A percentile compares a stretch with the other conserved stretches of the same genome.
Evolutionary conservation across 495 filamentous ascomycete genomes (phyloP).

Genomic region (Daldinia concentrica): DNA sequence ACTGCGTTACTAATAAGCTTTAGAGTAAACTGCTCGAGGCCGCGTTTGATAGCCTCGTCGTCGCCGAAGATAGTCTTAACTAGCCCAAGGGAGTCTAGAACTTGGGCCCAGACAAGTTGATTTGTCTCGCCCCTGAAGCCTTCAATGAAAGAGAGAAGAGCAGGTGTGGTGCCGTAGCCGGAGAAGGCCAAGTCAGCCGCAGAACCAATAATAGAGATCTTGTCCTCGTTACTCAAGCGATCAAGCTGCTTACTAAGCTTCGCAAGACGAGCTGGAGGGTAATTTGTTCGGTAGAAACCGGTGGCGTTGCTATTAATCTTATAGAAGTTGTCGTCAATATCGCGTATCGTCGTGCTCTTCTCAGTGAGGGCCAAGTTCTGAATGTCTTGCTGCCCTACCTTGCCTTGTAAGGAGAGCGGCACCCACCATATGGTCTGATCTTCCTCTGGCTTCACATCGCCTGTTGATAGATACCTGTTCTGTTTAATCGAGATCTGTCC

Average conservation of each 20-base stretch:
- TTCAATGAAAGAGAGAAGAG: slow-evolving; percentile 80
- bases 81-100: slow-evolving; percentile 70
- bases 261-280: slow-evolving; percentile 78
- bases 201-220: slow-evolving; percentile 89
- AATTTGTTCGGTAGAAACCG: slow-evolving; percentile 94
- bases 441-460: slow-evolving; percentile 84
- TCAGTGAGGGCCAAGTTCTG: slow-evolving; percentile 70
- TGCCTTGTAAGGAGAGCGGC: slow-evolving; percentile 78
- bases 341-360: slow-evolving; percentile 76
- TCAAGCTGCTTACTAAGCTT: slow-evolving; percentile 79
- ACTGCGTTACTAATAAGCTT: slow-evolving; percentile 75
- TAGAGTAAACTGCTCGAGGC: slow-evolving; percentile 77
- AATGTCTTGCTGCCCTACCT: slow-evolving; percentile 60
- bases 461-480: slow-evolving; percentile 86
- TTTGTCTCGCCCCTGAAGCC: slow-evolving; percentile 82
- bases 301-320: slow-evolving; percentile 89
- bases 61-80: slow-evolving; percentile 63
- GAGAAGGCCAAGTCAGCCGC: slow-evolving; percentile 91
- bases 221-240: slow-evolving; percentile 82
- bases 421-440: slow-evolving; percentile 97
- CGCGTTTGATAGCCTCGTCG: slow-evolving; percentile 63
- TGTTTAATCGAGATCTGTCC: slow-evolving; percentile 84
- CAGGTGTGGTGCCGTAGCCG: slow-evolving; percentile 80
- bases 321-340: slow-evolving; percentile 83
- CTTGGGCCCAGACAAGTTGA: slow-evolving; percentile 88